Evolutionary conservation across 202 grass and related monocot genomes (phyloP).

Genomic region (Schoenoplectus triqueter): DNA sequence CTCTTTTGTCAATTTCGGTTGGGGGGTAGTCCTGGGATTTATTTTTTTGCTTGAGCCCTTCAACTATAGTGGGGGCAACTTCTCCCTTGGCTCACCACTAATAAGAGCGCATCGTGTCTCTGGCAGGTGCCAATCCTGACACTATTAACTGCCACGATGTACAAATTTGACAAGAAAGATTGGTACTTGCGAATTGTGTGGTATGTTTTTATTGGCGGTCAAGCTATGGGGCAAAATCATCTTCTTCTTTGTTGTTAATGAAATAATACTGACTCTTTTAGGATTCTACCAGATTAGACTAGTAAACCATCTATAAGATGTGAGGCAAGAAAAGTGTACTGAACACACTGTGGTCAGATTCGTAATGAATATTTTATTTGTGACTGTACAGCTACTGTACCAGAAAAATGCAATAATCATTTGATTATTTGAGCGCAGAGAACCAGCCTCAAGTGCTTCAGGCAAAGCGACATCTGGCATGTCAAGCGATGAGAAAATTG

Average conservation of each 20-base stretch:
- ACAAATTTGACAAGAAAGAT: not conserved
- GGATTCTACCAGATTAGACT: not conserved
- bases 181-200: not conserved
- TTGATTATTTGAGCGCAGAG: slow-evolving; percentile 58
- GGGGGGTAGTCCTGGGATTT: not conserved
- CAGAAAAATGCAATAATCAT: not conserved
- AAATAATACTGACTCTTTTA: not conserved
- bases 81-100: not conserved
- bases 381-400: not conserved
- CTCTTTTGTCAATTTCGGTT: not conserved
- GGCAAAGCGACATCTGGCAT: slow-evolving; percentile 87
- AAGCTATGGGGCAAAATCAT: not conserved
- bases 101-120: not conserved
- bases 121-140: not conserved
- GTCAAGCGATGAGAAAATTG: slow-evolving; percentile 96
- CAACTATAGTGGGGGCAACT: not conserved
- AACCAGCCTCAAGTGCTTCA: slow-evolving; percentile 86
- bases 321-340: not conserved
- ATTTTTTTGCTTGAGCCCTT: not conserved
- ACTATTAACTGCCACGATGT: not conserved
- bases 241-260: not conserved
- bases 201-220: not conserved
- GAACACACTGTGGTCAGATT: not conserved
- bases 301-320: not conserved
- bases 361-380: not conserved